Percentiles rank a stretch among this genome's conserved stretches.
phyloP scores from a whole-genome alignment of 2,329 filamentous ascomycete genomes.

The Thyridium curvatum region DNA sequence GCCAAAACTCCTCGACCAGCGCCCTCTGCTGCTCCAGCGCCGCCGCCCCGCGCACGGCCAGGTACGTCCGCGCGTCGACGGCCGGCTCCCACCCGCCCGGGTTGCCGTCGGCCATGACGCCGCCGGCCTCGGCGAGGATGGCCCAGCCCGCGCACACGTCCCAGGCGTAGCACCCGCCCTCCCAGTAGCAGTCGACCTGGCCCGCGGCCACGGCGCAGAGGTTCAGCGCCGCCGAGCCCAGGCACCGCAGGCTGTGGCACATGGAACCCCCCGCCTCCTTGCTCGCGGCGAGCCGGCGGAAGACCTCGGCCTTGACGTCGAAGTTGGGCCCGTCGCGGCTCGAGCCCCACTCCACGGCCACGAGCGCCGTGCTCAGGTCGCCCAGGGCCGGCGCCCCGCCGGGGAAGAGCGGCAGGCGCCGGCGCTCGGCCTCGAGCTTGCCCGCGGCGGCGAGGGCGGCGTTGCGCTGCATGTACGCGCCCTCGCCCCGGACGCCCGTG shows the following conservation, averaged over 20 bases:
- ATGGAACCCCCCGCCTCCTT: conserved; percentile 66
- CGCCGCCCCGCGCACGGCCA: conserved; percentile 56
- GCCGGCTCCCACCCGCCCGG: conserved; percentile 63
- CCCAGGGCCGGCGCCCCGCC: conserved; percentile 45
- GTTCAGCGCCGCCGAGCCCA: conserved; percentile 71
- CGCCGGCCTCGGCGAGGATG: conserved; percentile 68
- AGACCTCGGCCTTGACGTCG: conserved; percentile 61
- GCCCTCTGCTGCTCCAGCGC: conserved; percentile 49
- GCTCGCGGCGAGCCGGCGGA: conserved; percentile 50
- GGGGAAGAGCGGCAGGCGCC: conserved; percentile 9
- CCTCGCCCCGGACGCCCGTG: conserved; percentile 61
- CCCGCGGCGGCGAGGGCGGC: conserved; percentile 30
- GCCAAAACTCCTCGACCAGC: conserved; percentile 60
- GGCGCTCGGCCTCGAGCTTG: conserved; percentile 4
- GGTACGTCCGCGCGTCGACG: conserved; percentile 54
- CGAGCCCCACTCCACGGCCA: conserved; percentile 70
- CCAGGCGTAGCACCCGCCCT: conserved; percentile 81
- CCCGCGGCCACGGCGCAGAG: conserved; percentile 67
- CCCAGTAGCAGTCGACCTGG: conserved; percentile 71
- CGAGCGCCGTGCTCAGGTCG: conserved; percentile 55
- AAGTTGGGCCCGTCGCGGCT: conserved; percentile 65
- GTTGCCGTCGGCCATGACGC: conserved; percentile 66
- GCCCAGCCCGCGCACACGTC: conserved; percentile 80
- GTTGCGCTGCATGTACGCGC: conserved; percentile 51
- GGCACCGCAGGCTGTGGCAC: conserved; percentile 66